Percentiles rank a stretch among this genome's conserved stretches.
phyloP scores from a whole-genome alignment of 2,329 filamentous ascomycete genomes.

The Aspergillus latus region DNA sequence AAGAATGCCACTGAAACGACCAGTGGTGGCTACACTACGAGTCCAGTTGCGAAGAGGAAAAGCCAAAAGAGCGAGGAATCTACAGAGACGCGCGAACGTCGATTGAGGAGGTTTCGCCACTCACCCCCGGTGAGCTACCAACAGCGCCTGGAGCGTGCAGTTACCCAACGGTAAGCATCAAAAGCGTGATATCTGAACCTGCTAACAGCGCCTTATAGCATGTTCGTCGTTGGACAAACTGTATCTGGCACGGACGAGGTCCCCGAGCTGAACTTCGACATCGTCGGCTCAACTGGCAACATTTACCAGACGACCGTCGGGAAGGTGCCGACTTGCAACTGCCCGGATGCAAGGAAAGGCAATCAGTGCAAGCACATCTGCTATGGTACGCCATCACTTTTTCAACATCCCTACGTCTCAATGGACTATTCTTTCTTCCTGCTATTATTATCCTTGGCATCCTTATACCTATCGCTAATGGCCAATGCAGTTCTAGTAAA shows the following conservation, averaged over 20 bases:
- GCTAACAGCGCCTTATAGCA: conserved; percentile 33
- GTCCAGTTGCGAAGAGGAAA: conserved; percentile 15
- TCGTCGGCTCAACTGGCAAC: conserved; percentile 63
- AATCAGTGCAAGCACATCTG: conserved; percentile 65
- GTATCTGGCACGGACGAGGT: conserved; percentile 45
- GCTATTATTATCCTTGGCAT: conserved; percentile 7
- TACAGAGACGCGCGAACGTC: conserved; percentile 36
- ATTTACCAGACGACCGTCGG: conserved; percentile 59
- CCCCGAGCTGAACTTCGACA: conserved; percentile 53
- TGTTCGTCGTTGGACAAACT: conserved; percentile 58
- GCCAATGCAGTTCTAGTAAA: conserved; percentile 52
- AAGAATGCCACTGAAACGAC: conserved; percentile 22
- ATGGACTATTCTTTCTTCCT: conserved; percentile 16
- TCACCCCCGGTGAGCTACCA: conserved; percentile 49
- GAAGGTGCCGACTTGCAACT: conserved; percentile 55
- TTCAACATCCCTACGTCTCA: not conserved
- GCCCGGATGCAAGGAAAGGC: conserved; percentile 55
- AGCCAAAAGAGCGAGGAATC: conserved; percentile 12
- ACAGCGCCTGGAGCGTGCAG: conserved; percentile 50
- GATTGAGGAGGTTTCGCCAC: conserved; percentile 41
- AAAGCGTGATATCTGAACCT: not conserved
- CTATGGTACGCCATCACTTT: conserved; percentile 46
- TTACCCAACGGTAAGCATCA: conserved; percentile 44
- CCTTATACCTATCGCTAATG: conserved; percentile 15
- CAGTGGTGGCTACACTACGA: conserved; percentile 6